Evolutionary conservation across 108 stramenopile species (phyloP).

Genomic region (Cyclotella baltica): DNA sequence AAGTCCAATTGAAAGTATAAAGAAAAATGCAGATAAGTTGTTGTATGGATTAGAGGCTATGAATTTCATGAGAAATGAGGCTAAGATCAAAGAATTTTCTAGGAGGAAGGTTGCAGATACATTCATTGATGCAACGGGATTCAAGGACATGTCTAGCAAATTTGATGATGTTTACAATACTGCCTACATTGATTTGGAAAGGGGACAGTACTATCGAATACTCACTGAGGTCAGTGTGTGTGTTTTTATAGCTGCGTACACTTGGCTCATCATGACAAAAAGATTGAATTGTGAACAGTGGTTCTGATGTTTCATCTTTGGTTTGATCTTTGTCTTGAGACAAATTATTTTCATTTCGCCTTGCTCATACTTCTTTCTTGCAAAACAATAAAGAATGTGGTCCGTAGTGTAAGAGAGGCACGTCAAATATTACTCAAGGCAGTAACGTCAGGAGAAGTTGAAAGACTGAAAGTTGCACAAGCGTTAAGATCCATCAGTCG

Average conservation of each 20-base stretch:
- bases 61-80: constrained; percentile 82
- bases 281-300: too few relatives aligned
- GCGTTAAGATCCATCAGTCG: constrained; percentile 74
- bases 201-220: constrained; percentile 72
- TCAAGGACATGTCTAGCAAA: constrained; percentile 71
- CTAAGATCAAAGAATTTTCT: constrained; percentile 64
- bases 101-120: constrained; percentile 65
- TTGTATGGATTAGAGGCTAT: constrained; percentile 88
- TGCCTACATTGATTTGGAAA: constrained; percentile 82
- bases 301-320: too few relatives aligned
- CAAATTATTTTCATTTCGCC: too few relatives aligned
- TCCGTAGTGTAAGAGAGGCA: constrained; percentile 85
- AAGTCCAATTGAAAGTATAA: constrained; percentile 80
- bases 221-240: constrained; percentile 68
- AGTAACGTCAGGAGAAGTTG: constrained; percentile 65
- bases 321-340: too few relatives aligned
- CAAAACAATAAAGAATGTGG: too few relatives aligned
- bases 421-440: constrained; percentile 85
- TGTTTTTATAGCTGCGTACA: too few relatives aligned
- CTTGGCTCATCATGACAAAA: too few relatives aligned
- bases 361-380: too few relatives aligned
- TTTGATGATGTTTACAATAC: constrained; percentile 90
- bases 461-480: constrained; percentile 70
- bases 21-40: constrained; percentile 78
- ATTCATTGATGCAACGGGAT: constrained; percentile 87